phyloP scores from a whole-genome alignment of 768 basidiomycete genomes.

The Sporobolomyces phaffii region DNA sequence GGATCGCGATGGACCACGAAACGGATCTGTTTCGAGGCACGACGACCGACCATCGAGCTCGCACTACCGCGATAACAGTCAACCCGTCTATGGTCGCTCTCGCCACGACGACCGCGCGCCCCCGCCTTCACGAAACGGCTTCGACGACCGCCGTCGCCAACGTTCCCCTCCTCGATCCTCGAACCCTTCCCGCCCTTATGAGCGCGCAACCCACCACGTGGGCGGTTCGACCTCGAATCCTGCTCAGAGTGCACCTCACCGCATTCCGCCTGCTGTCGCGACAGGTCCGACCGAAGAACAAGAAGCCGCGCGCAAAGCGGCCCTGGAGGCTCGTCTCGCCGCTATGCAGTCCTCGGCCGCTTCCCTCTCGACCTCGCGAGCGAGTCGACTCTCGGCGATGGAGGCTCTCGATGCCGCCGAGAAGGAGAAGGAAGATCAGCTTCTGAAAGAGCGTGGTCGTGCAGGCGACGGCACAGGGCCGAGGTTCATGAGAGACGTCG shows the following conservation, averaged over 20 bases:
- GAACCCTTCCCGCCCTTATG: conserved; percentile 1
- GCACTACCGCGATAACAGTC: conserved; percentile 42
- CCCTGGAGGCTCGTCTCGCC: conserved; percentile 77
- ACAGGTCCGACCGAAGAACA: conserved; percentile 22
- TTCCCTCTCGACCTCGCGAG: conserved; percentile 62
- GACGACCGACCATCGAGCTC: conserved; percentile 39
- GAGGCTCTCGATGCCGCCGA: conserved; percentile 74
- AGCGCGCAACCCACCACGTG: no score
- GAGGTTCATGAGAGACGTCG: conserved; percentile 71
- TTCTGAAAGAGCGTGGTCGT: conserved; percentile 54
- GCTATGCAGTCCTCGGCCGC: conserved; percentile 76
- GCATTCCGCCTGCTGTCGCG: conserved; percentile 28
- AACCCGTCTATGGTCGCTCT: conserved; percentile 42
- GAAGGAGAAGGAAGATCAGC: conserved; percentile 63
- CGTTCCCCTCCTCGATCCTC: conserved; percentile 39
- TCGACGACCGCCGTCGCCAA: conserved; percentile 45
- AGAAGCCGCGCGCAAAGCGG: conserved; percentile 47
- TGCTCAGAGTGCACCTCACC: not conserved
- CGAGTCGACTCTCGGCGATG: conserved; percentile 62
- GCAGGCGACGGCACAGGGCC: conserved; percentile 64
- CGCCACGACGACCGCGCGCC: conserved; percentile 48
- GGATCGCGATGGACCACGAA: conserved; percentile 41
- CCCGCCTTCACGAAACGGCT: conserved; percentile 39
- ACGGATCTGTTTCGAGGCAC: conserved; percentile 33
- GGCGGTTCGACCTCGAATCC: conserved; percentile 44